These are phyloP conservation scores for Cymbopogon flexuosus DNA, from an alignment of 202 grass and related monocot genomes.

Conservation along the genomic window DNA sequence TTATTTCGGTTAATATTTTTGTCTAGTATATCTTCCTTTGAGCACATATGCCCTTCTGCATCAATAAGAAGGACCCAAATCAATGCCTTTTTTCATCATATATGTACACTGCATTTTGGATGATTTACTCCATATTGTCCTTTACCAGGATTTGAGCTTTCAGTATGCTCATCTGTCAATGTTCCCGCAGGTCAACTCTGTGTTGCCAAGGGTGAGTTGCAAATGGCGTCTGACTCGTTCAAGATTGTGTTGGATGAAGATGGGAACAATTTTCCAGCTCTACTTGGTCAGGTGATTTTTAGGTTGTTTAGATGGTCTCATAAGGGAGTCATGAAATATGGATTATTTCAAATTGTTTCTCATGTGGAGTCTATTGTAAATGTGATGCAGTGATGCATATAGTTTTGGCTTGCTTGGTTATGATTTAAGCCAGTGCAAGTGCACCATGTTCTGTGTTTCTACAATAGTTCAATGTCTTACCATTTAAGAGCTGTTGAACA, in stretches of 20 bases:
- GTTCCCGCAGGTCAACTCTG: conserved; percentile 71
- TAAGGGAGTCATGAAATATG: not conserved
- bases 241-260: conserved; percentile 88
- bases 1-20: not conserved
- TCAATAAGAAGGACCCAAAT: not conserved
- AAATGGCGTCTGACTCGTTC: conserved; percentile 70
- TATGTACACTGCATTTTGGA: not conserved
- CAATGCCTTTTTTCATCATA: conserved; percentile 6
- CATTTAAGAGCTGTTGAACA: not conserved
- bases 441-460: conserved; percentile 5
- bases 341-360: conserved; percentile 8
- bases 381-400: not conserved
- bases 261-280: conserved; percentile 70
- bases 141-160: conserved; percentile 18
- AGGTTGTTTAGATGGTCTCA: conserved; percentile 25
- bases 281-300: conserved; percentile 85
- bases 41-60: not conserved
- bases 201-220: conserved; percentile 77
- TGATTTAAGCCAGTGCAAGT: conserved; percentile 16
- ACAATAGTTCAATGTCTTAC: not conserved
- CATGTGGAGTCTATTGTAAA: not conserved
- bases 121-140: not conserved
- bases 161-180: conserved; percentile 15
- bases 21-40: not conserved
- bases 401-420: not conserved